A percentile compares a stretch with the other conserved stretches of the same genome.
phyloP scores from a whole-genome alignment of 768 basidiomycete species.

The Nevesoporus exiguus region DNA sequence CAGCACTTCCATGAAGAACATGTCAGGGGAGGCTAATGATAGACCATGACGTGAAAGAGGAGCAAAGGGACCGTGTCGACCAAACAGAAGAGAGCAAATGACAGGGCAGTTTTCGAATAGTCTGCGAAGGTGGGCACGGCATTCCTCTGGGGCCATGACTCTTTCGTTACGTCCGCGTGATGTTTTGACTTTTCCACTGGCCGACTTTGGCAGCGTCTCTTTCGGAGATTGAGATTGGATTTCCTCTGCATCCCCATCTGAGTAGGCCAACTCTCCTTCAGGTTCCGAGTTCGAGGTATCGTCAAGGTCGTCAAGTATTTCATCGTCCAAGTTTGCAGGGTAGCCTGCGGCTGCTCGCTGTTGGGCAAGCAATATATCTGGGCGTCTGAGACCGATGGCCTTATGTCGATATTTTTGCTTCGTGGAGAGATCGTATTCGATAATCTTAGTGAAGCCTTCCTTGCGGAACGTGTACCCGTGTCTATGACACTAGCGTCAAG shows the following conservation, averaged over 20 bases:
- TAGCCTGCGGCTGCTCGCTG: slow-evolving; percentile 26
- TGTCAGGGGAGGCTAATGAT: slow-evolving; percentile 77
- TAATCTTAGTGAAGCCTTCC: slow-evolving; percentile 90
- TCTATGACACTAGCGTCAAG: slow-evolving; percentile 38
- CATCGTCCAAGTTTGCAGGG: slow-evolving; percentile 23
- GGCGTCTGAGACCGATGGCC: slow-evolving; percentile 57
- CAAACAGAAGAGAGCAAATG: slow-evolving; percentile 87
- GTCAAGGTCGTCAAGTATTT: slow-evolving; percentile 41
- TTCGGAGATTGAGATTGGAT: slow-evolving; percentile 28
- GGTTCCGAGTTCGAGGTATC: slow-evolving; percentile 50
- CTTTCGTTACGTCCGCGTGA: slow-evolving; percentile 83
- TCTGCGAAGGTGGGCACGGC: slow-evolving; percentile 86
- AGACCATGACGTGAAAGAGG: slow-evolving; percentile 56
- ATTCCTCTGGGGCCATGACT: slow-evolving; percentile 87
- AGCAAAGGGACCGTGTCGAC: slow-evolving; percentile 85
- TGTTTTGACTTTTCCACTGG: slow-evolving; percentile 75
- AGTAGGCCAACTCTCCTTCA: slow-evolving; percentile 43
- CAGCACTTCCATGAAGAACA: slow-evolving; percentile 95
- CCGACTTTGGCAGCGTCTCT: slow-evolving; percentile 58
- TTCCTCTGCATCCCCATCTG: slow-evolving; percentile 51
- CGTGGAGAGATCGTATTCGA: slow-evolving; percentile 82
- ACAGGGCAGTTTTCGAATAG: slow-evolving; percentile 79
- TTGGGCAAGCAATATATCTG: slow-evolving; percentile 67
- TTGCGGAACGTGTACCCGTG: slow-evolving; percentile 85
- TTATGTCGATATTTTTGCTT: slow-evolving; percentile 70